These are phyloP conservation scores for Sordariomycetes sp. DNA, from an alignment of 2,329 filamentous ascomycete genomes.

Conservation along the genomic window DNA sequence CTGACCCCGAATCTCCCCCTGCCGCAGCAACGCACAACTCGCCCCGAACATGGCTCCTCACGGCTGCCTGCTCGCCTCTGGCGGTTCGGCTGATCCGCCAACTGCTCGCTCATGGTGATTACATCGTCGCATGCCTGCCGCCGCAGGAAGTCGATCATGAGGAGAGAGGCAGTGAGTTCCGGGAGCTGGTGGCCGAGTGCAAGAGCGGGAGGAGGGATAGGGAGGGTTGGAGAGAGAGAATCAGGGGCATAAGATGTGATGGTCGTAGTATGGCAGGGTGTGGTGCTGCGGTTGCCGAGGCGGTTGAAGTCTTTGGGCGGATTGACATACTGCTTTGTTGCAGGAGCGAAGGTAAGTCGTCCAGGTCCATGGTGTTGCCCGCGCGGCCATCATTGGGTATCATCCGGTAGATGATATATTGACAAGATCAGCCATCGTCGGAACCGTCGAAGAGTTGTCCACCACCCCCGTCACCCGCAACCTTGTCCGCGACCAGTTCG, in stretches of 20 bases:
- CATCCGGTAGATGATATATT: not conserved
- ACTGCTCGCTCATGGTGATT: slow-evolving; percentile 84
- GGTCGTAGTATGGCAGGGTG: slow-evolving; percentile 59
- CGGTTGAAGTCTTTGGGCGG: slow-evolving; percentile 72
- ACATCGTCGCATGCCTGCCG: slow-evolving; percentile 75
- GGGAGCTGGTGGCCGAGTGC: slow-evolving; percentile 65
- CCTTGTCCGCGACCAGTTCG: slow-evolving; percentile 84
- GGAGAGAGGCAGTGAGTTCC: slow-evolving; percentile 68
- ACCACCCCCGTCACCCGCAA: slow-evolving; percentile 64
- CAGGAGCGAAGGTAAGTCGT: slow-evolving; percentile 64
- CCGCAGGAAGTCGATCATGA: slow-evolving; percentile 72
- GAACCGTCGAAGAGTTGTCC: slow-evolving; percentile 82
- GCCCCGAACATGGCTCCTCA: slow-evolving; percentile 89
- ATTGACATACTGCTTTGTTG: slow-evolving; percentile 89
- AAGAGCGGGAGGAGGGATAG: slow-evolving; percentile 52
- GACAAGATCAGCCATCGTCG: slow-evolving; percentile 72
- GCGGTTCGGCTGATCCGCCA: slow-evolving; percentile 73
- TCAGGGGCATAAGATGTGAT: slow-evolving; percentile 57
- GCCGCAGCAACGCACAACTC: slow-evolving; percentile 55
- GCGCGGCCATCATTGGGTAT: not conserved
- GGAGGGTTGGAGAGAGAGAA: slow-evolving; percentile 73
- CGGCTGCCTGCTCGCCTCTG: slow-evolving; percentile 75
- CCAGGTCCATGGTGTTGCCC: not conserved
- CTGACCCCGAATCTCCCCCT: slow-evolving; percentile 9
- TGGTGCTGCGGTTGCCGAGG: slow-evolving; percentile 79